Percentiles rank a stretch among this genome's conserved stretches.
Evolutionary conservation across 345 rosid species (phyloP).

Genomic region (Ricinus communis): DNA sequence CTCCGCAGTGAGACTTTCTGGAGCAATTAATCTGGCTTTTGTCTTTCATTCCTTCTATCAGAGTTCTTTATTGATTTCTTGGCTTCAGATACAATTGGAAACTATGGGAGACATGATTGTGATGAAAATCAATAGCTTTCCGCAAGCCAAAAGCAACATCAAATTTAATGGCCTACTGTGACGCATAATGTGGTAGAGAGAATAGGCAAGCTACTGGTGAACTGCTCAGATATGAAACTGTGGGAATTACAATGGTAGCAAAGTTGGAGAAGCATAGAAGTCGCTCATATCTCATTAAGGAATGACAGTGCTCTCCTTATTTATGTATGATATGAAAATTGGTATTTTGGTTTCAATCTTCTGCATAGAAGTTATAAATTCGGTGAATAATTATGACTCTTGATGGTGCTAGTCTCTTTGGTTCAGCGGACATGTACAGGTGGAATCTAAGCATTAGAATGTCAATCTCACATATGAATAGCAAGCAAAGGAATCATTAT

Average conservation of each 20-base stretch:
- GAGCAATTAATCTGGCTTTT: not conserved
- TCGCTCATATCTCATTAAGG: not conserved
- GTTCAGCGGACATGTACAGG: not conserved
- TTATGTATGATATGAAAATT: not conserved
- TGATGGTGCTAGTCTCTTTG: not conserved
- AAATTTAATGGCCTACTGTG: too few species aligned
- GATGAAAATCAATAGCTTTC: not conserved
- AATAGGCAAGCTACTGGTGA: too few species aligned
- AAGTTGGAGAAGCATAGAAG: conserved; percentile 2
- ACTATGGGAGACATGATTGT: not conserved
- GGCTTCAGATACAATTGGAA: not conserved
- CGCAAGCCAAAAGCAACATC: not conserved
- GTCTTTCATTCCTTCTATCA: not conserved
- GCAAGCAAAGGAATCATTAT: too few species aligned
- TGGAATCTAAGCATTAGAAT: not conserved
- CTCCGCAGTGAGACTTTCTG: not conserved
- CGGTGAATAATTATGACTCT: too few species aligned
- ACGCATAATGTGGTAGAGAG: too few species aligned
- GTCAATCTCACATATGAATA: not conserved
- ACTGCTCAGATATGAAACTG: too few species aligned
- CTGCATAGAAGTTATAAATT: not conserved
- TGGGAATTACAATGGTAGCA: not conserved
- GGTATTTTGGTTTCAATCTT: not conserved
- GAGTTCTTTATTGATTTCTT: not conserved
- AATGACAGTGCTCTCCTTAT: not conserved